These are phyloP conservation scores for Cytospora leucostoma DNA, from an alignment of 2,329 filamentous ascomycete genomes.

Conservation along the genomic window DNA sequence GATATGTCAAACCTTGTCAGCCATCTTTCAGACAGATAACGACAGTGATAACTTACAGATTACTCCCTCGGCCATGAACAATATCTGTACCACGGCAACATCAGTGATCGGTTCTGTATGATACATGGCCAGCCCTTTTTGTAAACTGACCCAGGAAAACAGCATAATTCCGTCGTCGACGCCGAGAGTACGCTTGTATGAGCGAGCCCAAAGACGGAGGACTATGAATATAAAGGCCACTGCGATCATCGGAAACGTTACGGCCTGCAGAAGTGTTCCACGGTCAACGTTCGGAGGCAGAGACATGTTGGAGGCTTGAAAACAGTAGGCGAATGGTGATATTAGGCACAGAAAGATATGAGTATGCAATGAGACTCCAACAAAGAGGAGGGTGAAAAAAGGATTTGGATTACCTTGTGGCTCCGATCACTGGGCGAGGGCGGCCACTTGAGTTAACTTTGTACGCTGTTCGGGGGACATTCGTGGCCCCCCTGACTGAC, in stretches of 20 bases:
- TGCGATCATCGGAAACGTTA: not conserved
- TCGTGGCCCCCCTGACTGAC: too few relatives aligned
- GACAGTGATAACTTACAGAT: not conserved
- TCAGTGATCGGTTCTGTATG: too few relatives aligned
- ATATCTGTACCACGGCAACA: not conserved
- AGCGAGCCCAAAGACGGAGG: slow-evolving; percentile 1
- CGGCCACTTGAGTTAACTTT: too few relatives aligned
- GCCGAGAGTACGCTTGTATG: not conserved
- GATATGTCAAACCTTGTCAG: not conserved
- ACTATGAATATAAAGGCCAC: not conserved
- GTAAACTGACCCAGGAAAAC: not conserved
- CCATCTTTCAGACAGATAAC: not conserved
- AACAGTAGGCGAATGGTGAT: too few relatives aligned
- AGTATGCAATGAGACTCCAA: too few relatives aligned
- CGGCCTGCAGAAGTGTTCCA: not conserved
- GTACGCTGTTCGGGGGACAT: too few relatives aligned
- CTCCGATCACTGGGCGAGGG: too few relatives aligned
- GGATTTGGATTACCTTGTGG: too few relatives aligned
- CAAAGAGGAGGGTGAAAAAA: too few relatives aligned
- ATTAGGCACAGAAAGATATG: too few relatives aligned
- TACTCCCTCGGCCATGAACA: not conserved
- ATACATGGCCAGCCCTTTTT: not conserved
- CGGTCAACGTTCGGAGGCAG: not conserved
- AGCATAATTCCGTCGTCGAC: not conserved
- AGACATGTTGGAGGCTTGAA: not conserved